Base-by-base conservation (phyloP, 208 protist species). In the Wallacemonas collosoma region DNA sequence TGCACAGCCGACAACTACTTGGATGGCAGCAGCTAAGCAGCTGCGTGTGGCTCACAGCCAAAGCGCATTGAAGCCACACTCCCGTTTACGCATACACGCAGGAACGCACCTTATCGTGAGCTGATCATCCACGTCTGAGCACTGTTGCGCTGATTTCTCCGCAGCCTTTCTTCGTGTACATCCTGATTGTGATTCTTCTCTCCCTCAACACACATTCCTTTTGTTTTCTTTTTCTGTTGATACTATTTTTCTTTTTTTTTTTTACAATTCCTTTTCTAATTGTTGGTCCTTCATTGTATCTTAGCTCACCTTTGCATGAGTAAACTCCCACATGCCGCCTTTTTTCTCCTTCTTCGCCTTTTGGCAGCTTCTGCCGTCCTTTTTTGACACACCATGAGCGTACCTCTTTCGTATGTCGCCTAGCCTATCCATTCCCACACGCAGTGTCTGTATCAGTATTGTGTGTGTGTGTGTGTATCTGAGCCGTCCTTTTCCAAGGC, bases 1-100 rank as follows among this genome's bases (percentile, higher is more conserved):
- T 97, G 89, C 83, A 95, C 93, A n/a, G 80, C 90, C 0, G 93
- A 97, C 67, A 93, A 81, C 56, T 87, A 94, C 75, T 80, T 96
- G 56, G 85, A 83, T 39, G 66, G 66, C 44, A 61, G 66, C 66
- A 71, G 39, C 66, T 71, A 61, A 48, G 17, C 38, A 4, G 11
- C 14, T 38, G 6, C 6, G n/a, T 26, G 26, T n/a, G 43, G 60
- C 43, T 2, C 8, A 66, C 47, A 53, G 15, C 53, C 9, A 57
- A 38, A 7, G 14, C 14, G 9, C 17, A 8, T 57, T 57, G 14
- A 38, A 62, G 8, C 6, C 9, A 62, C 36, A 62, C 17, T 44
- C 56, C 38, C 56, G 43, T 38, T 44, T 17, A 62, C 56, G 43
- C 56, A 62, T 35, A 50, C 43, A 55, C 62, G 43, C n/a, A 68